phyloP scores from a whole-genome alignment of 139 green algal species.

The Diplosphaera chodatii region DNA sequence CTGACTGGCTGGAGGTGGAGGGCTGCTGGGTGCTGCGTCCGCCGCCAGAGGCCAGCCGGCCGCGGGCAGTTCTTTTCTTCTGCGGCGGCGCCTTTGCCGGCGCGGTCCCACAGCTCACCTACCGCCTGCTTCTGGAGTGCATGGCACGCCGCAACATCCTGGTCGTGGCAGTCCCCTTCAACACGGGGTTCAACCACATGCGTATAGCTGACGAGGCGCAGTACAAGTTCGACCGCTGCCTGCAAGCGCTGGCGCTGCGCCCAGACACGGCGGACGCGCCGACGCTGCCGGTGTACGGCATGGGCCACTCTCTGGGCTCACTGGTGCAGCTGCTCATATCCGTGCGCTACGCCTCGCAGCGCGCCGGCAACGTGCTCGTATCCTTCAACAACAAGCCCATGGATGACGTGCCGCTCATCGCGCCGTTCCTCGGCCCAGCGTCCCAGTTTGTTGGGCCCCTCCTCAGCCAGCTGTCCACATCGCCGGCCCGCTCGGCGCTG shows the following conservation, averaged over 20 bases:
- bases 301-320: slow-evolving; percentile 84
- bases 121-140: slow-evolving; percentile 68
- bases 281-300: slow-evolving; percentile 67
- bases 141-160: slow-evolving; percentile 65
- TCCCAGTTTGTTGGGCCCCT: slow-evolving; percentile 63
- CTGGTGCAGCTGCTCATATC: slow-evolving; percentile 83
- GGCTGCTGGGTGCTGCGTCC: slow-evolving; percentile 68
- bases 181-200: slow-evolving; percentile 84
- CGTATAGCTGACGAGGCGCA: slow-evolving; percentile 78
- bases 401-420: slow-evolving; percentile 72
- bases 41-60: not conserved
- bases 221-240: slow-evolving; percentile 72
- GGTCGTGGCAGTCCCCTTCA: slow-evolving; percentile 74
- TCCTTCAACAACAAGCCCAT: slow-evolving; percentile 87
- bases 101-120: slow-evolving; percentile 78
- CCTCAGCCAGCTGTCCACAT: slow-evolving; percentile 58
- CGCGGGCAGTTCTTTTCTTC: slow-evolving; percentile 72
- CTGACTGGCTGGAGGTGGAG: slow-evolving; percentile 57
- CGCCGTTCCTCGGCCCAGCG: slow-evolving; percentile 68
- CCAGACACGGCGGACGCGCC: slow-evolving; percentile 11
- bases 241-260: slow-evolving; percentile 36
- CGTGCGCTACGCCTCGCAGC: slow-evolving; percentile 59
- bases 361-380: slow-evolving; percentile 78
- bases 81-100: slow-evolving; percentile 88
- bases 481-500: slow-evolving; percentile 48